phyloP scores from a whole-genome alignment of 2,329 filamentous ascomycete genomes.

The Microcyclosporella mali region DNA sequence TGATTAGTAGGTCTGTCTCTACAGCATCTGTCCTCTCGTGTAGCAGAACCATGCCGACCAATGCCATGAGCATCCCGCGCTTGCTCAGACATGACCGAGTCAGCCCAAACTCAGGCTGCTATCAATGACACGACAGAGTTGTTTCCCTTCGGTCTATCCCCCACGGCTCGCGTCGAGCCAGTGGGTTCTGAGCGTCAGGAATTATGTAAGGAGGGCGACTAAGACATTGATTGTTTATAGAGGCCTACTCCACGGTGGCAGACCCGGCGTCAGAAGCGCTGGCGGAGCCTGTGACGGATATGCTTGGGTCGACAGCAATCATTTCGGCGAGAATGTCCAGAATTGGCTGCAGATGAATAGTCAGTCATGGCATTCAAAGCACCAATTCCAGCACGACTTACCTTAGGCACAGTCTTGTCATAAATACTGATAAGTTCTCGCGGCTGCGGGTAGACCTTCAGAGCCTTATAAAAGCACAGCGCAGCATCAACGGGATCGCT shows the following conservation, averaged over 20 bases:
- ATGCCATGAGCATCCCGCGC: no score
- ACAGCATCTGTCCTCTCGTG: no score
- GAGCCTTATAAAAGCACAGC: slow-evolving; percentile 92
- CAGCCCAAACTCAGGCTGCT: background rate
- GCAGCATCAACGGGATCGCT: slow-evolving; percentile 73
- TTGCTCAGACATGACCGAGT: no score
- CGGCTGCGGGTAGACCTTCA: slow-evolving; percentile 96
- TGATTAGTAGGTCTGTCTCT: no score
- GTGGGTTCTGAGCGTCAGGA: background rate
- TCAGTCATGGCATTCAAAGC: slow-evolving; percentile 12
- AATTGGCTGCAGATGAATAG: slow-evolving; percentile 57
- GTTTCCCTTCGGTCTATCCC: background rate
- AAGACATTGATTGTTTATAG: background rate
- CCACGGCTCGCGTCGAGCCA: background rate
- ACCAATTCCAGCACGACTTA: slow-evolving; percentile 33
- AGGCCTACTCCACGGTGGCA: slow-evolving; percentile 27
- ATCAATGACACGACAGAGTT: background rate
- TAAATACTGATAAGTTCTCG: slow-evolving; percentile 92
- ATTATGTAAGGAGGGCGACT: background rate
- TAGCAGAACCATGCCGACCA: no score
- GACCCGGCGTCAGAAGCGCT: slow-evolving; percentile 23
- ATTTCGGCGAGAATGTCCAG: slow-evolving; percentile 96
- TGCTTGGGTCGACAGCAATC: slow-evolving; percentile 80
- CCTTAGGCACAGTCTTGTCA: slow-evolving; percentile 97
- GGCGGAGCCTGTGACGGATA: slow-evolving; percentile 31